phyloP scores from a whole-genome alignment of 805 yeast genomes.

The Kuraishia molischiana region DNA sequence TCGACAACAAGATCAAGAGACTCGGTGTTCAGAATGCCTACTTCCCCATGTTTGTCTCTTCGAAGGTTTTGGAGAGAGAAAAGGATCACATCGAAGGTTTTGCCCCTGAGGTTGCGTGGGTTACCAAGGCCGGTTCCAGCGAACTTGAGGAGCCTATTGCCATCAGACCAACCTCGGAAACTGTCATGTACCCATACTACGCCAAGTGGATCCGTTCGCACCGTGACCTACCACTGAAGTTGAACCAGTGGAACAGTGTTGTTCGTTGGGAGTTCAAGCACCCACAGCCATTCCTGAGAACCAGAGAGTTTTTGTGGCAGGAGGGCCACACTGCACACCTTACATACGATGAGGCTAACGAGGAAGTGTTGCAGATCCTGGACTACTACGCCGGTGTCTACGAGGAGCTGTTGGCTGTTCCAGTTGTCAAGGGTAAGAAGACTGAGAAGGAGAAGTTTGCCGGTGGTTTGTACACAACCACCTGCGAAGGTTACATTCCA shows the following conservation, averaged over 20 bases:
- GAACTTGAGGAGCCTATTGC: constrained; percentile 98
- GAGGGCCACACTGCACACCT: constrained; percentile 99
- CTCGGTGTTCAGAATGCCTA: constrained; percentile 92
- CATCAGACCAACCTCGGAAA: constrained; percentile 98
- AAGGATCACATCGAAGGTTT: constrained; percentile 98
- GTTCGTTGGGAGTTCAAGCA: constrained; percentile 99
- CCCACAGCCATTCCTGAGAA: constrained; percentile 98
- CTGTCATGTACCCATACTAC: constrained; percentile 99
- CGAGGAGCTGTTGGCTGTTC: constrained; percentile 91
- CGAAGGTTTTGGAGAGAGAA: constrained; percentile 89
- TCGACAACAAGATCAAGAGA: constrained; percentile 69
- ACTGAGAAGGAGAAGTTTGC: constrained; percentile 98
- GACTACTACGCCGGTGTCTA: constrained; percentile 80
- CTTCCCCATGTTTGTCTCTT: constrained; percentile 97
- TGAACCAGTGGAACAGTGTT: constrained; percentile 99
- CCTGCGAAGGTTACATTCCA: constrained; percentile 94
- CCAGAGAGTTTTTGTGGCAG: constrained; percentile 99
- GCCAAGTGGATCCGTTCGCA: constrained; percentile 98
- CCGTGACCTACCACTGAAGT: constrained; percentile 91
- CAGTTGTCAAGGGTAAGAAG: constrained; percentile 89
- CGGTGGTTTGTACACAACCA: constrained; percentile 93
- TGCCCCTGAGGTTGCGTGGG: constrained; percentile 99
- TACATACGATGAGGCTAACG: constrained; percentile 68
- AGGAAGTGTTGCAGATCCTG: constrained; percentile 79
- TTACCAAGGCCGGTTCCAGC: constrained; percentile 87